These are phyloP conservation scores for Tetraselmis striata DNA, from an alignment of 139 green algal species.

Conservation along the genomic window DNA sequence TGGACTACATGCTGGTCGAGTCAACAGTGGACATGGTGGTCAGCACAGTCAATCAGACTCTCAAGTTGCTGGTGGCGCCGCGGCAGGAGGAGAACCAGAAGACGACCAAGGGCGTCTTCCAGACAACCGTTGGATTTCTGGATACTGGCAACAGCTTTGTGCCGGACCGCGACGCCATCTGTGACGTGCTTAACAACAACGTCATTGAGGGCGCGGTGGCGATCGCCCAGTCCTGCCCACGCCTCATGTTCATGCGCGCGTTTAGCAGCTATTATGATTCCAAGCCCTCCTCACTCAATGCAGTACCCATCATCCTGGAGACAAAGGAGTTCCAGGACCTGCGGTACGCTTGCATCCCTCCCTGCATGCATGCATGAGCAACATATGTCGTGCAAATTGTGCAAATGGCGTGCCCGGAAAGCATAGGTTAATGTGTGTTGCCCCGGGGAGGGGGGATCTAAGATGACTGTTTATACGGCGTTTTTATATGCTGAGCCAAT, in stretches of 20 bases:
- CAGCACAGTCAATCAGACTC: conserved; percentile 23
- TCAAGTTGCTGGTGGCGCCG: conserved; percentile 35
- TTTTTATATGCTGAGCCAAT: too few species aligned
- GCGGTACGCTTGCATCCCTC: not conserved
- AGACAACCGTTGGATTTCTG: conserved; percentile 52
- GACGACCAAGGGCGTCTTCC: conserved; percentile 61
- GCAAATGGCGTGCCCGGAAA: too few species aligned
- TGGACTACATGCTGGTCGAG: conserved; percentile 68
- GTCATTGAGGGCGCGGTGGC: conserved; percentile 49
- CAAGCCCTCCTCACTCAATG: conserved; percentile 58
- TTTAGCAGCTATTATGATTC: conserved; percentile 60
- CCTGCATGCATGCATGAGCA: not conserved
- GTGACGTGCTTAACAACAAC: conserved; percentile 56
- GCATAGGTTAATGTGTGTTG: too few species aligned
- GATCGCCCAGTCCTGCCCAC: conserved; percentile 31
- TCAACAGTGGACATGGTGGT: not conserved
- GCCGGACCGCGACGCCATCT: conserved; percentile 43
- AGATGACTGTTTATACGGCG: too few species aligned
- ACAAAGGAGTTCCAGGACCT: conserved; percentile 3
- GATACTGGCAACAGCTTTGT: conserved; percentile 47
- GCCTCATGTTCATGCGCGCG: conserved; percentile 62
- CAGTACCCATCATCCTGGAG: conserved; percentile 49
- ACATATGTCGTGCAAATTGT: too few species aligned
- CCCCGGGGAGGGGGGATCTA: too few species aligned
- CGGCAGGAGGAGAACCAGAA: conserved; percentile 31